Evolutionary conservation across 805 yeast genomes (phyloP), one percentile per base, ranked within the genome.

Genomic region (Metschnikowia anglica): DNA sequence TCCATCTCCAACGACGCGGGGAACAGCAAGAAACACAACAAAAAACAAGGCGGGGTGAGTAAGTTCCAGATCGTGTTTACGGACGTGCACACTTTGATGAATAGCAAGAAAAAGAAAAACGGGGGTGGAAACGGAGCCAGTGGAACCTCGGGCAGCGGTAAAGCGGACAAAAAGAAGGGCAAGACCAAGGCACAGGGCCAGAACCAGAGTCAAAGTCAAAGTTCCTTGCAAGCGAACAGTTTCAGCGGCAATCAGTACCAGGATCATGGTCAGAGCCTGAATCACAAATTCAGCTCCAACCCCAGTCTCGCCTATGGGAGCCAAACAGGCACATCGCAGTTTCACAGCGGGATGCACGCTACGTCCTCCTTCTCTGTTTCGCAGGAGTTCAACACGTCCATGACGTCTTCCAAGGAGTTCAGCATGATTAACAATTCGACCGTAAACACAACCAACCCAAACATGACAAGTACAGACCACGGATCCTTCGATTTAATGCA

Each of bases 401-500:
- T 48, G 43, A 48, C 55, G 39, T 38, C 61, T 2, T 48, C 56
- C 25, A 63, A 61, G 39, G 72, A 66, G 38, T 52, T 60, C 37
- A 63, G 62, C 49, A 53, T 62, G 61, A 55, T 43, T 29, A 48
- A 47, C 43, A 57, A 49, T 28, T 54, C 53, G 43, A 49, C 64
- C 13, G 54, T 59, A 53, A 68, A 67, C 49, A 57, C 65, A 21
- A 51, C 47, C 12, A 58, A 62, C 44, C 37, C 49, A 27, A 61
- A 67, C 44, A 51, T 68, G 44, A 68, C 68, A 42, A 49, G 68
- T n/a, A 48, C 60, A 11, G 75, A 70, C 28, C 74, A 70, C 38
- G 57, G 71, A 2, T 65, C 71, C 8, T 69, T 70, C 50, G 75
- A 70, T 27, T 40, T 66, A 33, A 43, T 51, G 47, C 52, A 52